These are phyloP conservation scores for Calonectria leucothoes DNA, from an alignment of 2,329 filamentous ascomycete genomes.

Conservation along the genomic window DNA sequence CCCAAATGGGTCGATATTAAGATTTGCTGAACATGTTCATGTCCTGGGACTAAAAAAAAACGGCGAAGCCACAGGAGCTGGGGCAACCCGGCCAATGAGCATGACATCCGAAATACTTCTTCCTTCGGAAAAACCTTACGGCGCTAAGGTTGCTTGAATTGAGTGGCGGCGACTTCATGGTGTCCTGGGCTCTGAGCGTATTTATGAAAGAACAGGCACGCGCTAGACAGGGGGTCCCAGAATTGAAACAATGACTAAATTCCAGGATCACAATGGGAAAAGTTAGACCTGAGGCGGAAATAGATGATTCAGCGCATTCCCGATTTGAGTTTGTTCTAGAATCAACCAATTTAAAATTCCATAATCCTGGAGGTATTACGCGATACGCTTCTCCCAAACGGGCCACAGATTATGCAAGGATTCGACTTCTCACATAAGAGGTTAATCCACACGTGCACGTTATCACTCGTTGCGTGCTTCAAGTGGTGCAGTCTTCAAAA, in stretches of 20 bases:
- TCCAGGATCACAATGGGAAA: neutral
- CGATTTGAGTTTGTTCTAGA: neutral
- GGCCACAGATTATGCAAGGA: neutral
- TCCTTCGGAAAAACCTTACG: neutral
- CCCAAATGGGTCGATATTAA: neutral
- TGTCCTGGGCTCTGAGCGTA: neutral
- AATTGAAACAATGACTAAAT: neutral
- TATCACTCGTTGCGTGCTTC: neutral
- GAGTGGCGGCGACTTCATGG: neutral
- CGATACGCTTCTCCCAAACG: neutral
- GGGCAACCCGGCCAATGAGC: neutral
- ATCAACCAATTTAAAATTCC: neutral
- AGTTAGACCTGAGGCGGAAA: neutral
- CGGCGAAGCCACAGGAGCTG: neutral
- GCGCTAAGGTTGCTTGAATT: neutral
- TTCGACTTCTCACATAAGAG: neutral
- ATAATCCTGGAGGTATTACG: neutral
- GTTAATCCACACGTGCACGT: neutral
- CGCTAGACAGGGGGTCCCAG: neutral
- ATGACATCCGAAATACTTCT: neutral
- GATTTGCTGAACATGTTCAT: neutral
- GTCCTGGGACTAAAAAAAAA: neutral
- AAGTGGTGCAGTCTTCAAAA: neutral
- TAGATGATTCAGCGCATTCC: neutral
- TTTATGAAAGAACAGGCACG: neutral